Evolutionary conservation across 768 basidiomycete genomes (phyloP).

Genomic region (Tricholoma saponaceum): DNA sequence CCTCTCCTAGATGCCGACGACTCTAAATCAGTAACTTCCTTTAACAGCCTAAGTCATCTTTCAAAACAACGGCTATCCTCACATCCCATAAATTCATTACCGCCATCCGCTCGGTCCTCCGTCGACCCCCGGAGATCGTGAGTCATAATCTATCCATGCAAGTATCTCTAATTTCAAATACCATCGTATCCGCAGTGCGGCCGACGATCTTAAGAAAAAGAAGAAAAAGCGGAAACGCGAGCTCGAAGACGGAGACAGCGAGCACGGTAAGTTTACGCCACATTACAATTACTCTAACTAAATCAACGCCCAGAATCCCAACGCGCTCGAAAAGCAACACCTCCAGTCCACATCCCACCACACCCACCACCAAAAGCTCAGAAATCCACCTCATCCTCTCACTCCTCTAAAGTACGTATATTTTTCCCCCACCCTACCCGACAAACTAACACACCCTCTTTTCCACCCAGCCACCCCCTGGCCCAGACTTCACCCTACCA

Average conservation of each 20-base stretch:
- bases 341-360: slow-evolving; percentile 34
- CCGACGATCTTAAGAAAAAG: slow-evolving; percentile 66
- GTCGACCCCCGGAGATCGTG: slow-evolving; percentile 63
- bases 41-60: slow-evolving; percentile 17
- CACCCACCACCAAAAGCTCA: slow-evolving; percentile 47
- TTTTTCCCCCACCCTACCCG: not conserved
- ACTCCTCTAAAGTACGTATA: slow-evolving; percentile 44
- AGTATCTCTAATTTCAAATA: not conserved
- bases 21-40: slow-evolving; percentile 30
- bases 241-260: slow-evolving; percentile 64
- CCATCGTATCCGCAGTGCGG: slow-evolving; percentile 16
- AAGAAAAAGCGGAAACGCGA: slow-evolving; percentile 87
- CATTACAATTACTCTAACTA: not conserved
- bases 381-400: slow-evolving; percentile 45
- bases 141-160: slow-evolving; percentile 19
- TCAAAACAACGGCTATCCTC: slow-evolving; percentile 47
- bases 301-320: slow-evolving; percentile 37
- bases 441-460: slow-evolving; percentile 5
- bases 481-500: slow-evolving; percentile 64
- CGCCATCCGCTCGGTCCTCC: slow-evolving; percentile 50
- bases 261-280: slow-evolving; percentile 40
- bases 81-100: slow-evolving; percentile 38
- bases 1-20: slow-evolving; percentile 54
- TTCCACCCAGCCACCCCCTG: slow-evolving; percentile 22
- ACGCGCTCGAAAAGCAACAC: slow-evolving; percentile 56